Conservation (phyloP, 441 rosid species). For the Jatropha multifida region DNA sequence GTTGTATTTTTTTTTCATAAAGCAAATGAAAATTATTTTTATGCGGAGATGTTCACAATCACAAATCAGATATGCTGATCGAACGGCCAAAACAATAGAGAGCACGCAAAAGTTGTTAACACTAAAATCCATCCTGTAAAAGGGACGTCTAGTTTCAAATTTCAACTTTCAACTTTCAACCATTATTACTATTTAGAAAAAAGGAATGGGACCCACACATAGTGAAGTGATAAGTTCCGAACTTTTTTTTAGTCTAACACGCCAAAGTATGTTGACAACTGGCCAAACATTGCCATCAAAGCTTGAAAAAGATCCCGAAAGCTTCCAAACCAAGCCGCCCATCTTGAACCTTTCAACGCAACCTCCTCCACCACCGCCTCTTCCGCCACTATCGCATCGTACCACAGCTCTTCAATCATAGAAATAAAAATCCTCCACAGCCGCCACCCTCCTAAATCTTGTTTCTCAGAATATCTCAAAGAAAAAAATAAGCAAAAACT, state of each 20-base stretch:
- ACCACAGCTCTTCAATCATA: background rate
- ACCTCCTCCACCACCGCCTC: background rate
- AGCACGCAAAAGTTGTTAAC: background rate
- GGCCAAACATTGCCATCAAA: background rate
- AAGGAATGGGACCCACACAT: background rate
- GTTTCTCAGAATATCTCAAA: no score
- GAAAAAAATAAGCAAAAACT: no score
- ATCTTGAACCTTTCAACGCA: slow-evolving; percentile 17
- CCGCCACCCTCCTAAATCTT: no score
- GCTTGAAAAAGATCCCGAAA: background rate
- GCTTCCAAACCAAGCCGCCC: slow-evolving; percentile 28
- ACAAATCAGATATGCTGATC: background rate
- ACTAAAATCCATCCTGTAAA: background rate
- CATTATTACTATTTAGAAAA: no score
- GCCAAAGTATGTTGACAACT: slow-evolving; percentile 16
- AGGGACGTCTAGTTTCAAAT: background rate
- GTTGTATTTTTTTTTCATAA: no score
- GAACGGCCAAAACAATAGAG: background rate
- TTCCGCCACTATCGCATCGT: background rate
- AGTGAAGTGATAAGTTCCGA: slow-evolving; percentile 33
- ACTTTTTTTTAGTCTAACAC: slow-evolving; percentile 27
- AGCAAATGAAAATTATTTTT: no score
- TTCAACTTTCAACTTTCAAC: no score
- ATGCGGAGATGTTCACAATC: no score
- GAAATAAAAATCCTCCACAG: background rate